Evolutionary conservation across 306 rosid genomes (phyloP).

Genomic region (Cicer cuneatum): DNA sequence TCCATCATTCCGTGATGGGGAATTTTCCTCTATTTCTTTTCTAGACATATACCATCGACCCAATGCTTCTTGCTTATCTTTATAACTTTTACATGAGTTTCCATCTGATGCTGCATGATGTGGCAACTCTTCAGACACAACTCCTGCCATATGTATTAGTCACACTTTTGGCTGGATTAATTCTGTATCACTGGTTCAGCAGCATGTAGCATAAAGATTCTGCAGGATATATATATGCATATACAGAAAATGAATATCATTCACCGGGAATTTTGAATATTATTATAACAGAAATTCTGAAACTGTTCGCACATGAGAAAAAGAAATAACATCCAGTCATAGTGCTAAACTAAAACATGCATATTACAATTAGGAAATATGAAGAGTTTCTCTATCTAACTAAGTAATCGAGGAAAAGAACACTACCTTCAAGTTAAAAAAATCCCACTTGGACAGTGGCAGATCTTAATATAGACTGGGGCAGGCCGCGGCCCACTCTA

Average conservation of each 20-base stretch:
- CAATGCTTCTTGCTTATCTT: constrained; percentile 46
- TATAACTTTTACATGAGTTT: constrained; percentile 42
- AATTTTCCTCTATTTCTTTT: constrained; percentile 83
- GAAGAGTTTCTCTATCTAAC: neutral
- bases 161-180: constrained; percentile 37
- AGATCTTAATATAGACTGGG: no score
- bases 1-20: constrained; percentile 87
- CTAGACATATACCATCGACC: constrained; percentile 82
- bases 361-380: neutral
- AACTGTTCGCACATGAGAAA: neutral
- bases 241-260: constrained; percentile 31
- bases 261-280: constrained; percentile 26
- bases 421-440: neutral
- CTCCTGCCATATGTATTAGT: constrained; percentile 48
- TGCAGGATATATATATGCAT: constrained; percentile 36
- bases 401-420: neutral
- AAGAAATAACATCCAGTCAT: neutral
- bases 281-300: constrained; percentile 9
- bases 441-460: neutral
- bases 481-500: no score
- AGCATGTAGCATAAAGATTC: constrained; percentile 46
- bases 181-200: constrained; percentile 42
- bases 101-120: constrained; percentile 46
- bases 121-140: constrained; percentile 51
- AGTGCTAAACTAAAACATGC: constrained; percentile 3